phyloP scores from a whole-genome alignment of 1,139 yeast genomes.

The Wickerhamomyces sp. region DNA sequence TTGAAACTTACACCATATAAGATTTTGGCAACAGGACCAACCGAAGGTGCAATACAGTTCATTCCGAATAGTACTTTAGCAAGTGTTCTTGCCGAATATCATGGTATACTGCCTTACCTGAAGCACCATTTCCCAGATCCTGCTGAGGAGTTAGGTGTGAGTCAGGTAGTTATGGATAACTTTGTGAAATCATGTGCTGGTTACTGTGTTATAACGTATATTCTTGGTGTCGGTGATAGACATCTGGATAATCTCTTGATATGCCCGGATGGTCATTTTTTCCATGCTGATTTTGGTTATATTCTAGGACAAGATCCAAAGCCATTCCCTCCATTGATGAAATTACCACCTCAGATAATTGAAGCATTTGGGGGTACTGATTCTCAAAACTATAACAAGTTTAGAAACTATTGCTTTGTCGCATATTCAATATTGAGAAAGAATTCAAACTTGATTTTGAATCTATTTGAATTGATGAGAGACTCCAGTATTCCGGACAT shows the following conservation, averaged over 20 bases:
- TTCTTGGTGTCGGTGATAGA: constrained; percentile 94
- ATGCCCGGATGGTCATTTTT: constrained; percentile 74
- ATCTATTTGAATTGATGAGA: constrained; percentile 89
- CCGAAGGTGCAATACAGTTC: constrained; percentile 90
- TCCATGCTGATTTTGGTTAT: constrained; percentile 98
- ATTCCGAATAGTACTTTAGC: constrained; percentile 89
- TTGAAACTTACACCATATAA: constrained; percentile 83
- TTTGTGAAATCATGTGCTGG: constrained; percentile 97
- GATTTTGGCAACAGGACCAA: constrained; percentile 84
- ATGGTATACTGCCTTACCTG: constrained; percentile 70
- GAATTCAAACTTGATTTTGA: constrained; percentile 83
- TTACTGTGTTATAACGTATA: constrained; percentile 91
- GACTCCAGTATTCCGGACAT: constrained; percentile 92
- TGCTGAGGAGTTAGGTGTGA: constrained; percentile 64
- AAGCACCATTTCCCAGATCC: constrained; percentile 58
- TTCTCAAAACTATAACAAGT: constrained; percentile 79
- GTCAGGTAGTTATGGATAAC: constrained; percentile 79
- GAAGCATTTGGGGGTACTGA: constrained; percentile 97
- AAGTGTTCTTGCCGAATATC: constrained; percentile 66
- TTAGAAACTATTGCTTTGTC: constrained; percentile 90
- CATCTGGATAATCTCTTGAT: constrained; percentile 85
- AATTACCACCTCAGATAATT: constrained; percentile 90
- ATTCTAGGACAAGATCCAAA: constrained; percentile 96
- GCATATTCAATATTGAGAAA: constrained; percentile 88
- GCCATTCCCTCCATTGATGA: constrained; percentile 98